Evolutionary conservation across 164 flowering plant species (phyloP).

Genomic region (Nymphaea thermarum): DNA sequence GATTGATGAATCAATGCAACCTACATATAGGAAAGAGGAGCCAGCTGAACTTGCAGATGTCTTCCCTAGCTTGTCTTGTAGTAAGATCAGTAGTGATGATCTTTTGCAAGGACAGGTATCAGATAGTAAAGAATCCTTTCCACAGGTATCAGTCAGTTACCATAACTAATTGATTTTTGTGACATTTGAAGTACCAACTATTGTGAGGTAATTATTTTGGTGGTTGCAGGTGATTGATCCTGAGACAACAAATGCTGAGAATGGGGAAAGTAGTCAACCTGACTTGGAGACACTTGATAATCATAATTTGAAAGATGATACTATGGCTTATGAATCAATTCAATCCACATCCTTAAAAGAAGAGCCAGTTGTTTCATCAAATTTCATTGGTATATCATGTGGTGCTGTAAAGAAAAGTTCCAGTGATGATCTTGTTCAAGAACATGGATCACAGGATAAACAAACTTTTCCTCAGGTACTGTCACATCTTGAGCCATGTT

Average conservation of each 20-base stretch:
- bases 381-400: not conserved
- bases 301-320: not conserved
- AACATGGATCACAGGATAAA: not conserved
- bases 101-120: slow-evolving; percentile 12
- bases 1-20: slow-evolving; percentile 19
- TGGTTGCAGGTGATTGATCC: not conserved
- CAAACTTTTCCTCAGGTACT: not conserved
- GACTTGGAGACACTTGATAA: not conserved
- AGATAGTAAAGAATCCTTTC: slow-evolving; percentile 6
- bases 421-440: not conserved
- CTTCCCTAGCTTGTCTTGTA: slow-evolving; percentile 63
- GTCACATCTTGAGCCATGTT: not conserved
- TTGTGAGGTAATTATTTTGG: not conserved
- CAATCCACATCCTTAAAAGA: not conserved
- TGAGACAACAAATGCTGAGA: not conserved
- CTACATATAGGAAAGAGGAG: slow-evolving; percentile 28
- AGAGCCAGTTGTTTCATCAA: not conserved
- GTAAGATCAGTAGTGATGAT: slow-evolving; percentile 25
- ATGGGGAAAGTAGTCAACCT: not conserved
- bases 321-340: not conserved
- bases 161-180: not conserved
- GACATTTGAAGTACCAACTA: not conserved
- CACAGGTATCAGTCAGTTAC: slow-evolving; percentile 26
- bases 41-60: slow-evolving; percentile 67
- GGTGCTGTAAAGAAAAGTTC: not conserved